Evolutionary conservation across 192 early-diverging fungal genomes (phyloP).

Genomic region (Coemansia sp.): DNA sequence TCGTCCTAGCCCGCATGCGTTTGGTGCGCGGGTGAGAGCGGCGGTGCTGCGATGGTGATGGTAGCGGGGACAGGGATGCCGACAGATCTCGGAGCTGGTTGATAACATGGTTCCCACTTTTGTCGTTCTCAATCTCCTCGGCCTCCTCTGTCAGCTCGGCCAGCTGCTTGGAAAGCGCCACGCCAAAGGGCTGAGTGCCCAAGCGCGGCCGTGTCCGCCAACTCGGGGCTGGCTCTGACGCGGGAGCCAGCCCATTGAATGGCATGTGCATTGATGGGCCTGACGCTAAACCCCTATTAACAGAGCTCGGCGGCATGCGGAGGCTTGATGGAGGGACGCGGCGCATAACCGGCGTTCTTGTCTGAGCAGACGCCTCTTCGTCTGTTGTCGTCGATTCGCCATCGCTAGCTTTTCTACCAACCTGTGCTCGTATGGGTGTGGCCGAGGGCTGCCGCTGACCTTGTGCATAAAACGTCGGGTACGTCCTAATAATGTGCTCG

Average conservation of each 20-base stretch:
- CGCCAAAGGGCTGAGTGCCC: slow-evolving; percentile 15
- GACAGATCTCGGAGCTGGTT: slow-evolving; percentile 16
- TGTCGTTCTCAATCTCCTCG: slow-evolving; percentile 18
- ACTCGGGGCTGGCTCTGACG: slow-evolving; percentile 36
- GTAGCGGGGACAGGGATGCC: slow-evolving; percentile 27
- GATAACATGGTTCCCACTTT: neutral
- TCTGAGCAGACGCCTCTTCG: slow-evolving; percentile 22
- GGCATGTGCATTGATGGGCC: neutral
- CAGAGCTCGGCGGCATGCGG: neutral
- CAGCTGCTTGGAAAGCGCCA: slow-evolving; percentile 34
- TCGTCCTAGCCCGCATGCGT: slow-evolving; percentile 5
- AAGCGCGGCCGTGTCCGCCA: slow-evolving; percentile 23
- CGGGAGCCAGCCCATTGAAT: slow-evolving; percentile 9
- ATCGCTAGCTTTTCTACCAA: slow-evolving; percentile 10
- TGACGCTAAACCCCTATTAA: neutral
- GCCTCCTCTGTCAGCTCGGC: slow-evolving; percentile 37
- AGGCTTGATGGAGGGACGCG: slow-evolving; percentile 5
- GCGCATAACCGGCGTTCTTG: slow-evolving; percentile 7
- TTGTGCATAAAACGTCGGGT: neutral
- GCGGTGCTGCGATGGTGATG: slow-evolving; percentile 22
- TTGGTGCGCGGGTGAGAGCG: slow-evolving; percentile 13
- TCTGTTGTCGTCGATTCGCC: slow-evolving; percentile 38
- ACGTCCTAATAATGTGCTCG: neutral
- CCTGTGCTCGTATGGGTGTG: neutral
- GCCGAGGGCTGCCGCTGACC: neutral